A percentile compares a stretch with the other conserved stretches of the same genome.
phyloP scores from a whole-genome alignment of 2,329 filamentous ascomycete genomes.

The Clonostachys chloroleuca region DNA sequence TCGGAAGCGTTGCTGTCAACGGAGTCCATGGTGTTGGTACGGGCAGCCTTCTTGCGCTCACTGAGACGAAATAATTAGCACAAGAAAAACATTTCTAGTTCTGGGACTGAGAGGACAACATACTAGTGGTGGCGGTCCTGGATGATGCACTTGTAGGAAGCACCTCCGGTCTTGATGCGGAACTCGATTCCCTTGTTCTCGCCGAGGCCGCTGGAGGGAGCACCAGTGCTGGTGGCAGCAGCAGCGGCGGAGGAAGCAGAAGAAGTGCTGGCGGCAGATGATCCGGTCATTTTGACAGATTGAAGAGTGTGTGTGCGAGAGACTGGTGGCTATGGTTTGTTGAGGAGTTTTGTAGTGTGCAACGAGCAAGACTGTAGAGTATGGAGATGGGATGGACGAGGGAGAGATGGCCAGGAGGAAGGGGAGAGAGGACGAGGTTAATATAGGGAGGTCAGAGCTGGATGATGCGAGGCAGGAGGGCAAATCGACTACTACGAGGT shows the following conservation, averaged over 20 bases:
- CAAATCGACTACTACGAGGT: too few species aligned
- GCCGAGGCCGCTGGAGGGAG: neutral
- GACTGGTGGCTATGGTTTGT: neutral
- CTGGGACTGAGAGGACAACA: constrained; percentile 11
- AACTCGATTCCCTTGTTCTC: constrained; percentile 28
- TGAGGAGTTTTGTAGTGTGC: neutral
- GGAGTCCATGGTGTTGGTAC: constrained; percentile 27
- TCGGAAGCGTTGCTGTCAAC: constrained; percentile 20
- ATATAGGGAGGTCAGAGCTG: too few species aligned
- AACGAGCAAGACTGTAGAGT: too few species aligned
- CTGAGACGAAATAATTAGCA: constrained; percentile 14
- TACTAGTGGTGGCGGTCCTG: constrained; percentile 40
- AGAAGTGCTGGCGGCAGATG: too few species aligned
- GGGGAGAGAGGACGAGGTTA: too few species aligned
- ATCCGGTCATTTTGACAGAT: neutral
- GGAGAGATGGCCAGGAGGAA: too few species aligned
- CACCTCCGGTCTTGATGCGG: constrained; percentile 36
- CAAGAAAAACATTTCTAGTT: neutral
- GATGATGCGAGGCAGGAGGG: too few species aligned
- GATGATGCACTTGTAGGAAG: constrained; percentile 31
- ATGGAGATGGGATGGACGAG: too few species aligned
- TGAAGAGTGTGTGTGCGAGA: neutral
- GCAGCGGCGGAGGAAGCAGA: too few species aligned
- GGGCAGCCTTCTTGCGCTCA: constrained; percentile 31
- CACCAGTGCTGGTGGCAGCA: neutral